Percentiles rank a stretch among this genome's conserved stretches.
Conservation (phyloP, 768 basidiomycete species). For the Rossbeevera mucosa region DNA sequence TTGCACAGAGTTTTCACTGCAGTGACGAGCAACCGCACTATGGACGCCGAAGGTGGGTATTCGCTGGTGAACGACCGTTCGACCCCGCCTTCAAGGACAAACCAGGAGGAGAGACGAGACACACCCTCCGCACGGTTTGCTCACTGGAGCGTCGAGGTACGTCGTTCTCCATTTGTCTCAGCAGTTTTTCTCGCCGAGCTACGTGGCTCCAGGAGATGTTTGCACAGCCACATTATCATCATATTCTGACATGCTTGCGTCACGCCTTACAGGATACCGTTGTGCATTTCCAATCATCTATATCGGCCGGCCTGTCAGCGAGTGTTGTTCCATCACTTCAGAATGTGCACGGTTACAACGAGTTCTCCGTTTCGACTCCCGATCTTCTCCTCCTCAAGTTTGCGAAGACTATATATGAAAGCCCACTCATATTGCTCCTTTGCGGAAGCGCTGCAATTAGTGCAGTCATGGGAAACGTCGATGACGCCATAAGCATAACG, state of each 20-base stretch:
- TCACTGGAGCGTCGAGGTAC: slow-evolving; percentile 59
- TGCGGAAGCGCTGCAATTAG: slow-evolving; percentile 88
- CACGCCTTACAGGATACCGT: slow-evolving; percentile 61
- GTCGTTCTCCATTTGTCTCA: slow-evolving; percentile 18
- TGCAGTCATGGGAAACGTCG: slow-evolving; percentile 89
- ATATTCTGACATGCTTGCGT: slow-evolving; percentile 6
- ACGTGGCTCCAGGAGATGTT: slow-evolving; percentile 4
- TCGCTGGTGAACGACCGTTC: slow-evolving; percentile 25
- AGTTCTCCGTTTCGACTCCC: slow-evolving; percentile 81
- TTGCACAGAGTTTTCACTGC: slow-evolving; percentile 43
- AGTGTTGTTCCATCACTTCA: slow-evolving; percentile 61
- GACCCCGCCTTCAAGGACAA: slow-evolving; percentile 6
- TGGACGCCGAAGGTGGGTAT: slow-evolving; percentile 37
- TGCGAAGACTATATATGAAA: slow-evolving; percentile 92
- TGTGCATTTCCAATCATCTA: slow-evolving; percentile 61
- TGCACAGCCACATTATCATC: slow-evolving; percentile 9
- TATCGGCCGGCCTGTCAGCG: slow-evolving; percentile 55
- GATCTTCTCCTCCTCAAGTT: slow-evolving; percentile 86
- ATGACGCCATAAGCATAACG: slow-evolving; percentile 91
- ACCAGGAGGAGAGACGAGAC: slow-evolving; percentile 34
- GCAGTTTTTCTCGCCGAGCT: neutral
- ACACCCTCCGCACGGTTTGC: slow-evolving; percentile 69
- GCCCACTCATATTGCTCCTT: slow-evolving; percentile 83
- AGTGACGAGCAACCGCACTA: slow-evolving; percentile 25
- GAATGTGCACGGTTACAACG: slow-evolving; percentile 81